Percentiles rank a stretch among this genome's conserved stretches.
These are phyloP conservation scores for Ganoderma sinense DNA, from an alignment of 1,284 basidiomycete species.

Conservation along the genomic window DNA sequence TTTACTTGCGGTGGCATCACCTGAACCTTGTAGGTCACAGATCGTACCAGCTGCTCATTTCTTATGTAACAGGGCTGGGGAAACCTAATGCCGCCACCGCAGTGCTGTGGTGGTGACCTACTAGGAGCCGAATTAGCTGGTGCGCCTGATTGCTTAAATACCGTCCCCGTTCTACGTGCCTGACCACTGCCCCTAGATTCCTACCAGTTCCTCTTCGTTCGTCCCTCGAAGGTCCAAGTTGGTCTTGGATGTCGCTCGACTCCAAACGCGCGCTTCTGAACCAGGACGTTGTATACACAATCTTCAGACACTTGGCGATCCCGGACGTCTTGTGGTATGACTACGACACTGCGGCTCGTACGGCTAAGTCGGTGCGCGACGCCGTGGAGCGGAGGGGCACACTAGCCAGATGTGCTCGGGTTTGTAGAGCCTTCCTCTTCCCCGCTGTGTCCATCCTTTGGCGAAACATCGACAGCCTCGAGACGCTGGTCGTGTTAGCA, in stretches of 20 bases:
- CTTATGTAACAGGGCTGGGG: not conserved
- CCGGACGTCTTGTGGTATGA: slow-evolving; percentile 5
- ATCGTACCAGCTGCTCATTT: not conserved
- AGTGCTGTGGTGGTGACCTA: not conserved
- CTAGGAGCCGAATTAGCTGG: not conserved
- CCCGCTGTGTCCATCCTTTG: slow-evolving; percentile 8
- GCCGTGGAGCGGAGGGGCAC: not conserved
- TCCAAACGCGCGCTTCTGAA: not conserved
- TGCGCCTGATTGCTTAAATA: not conserved
- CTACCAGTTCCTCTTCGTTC: not conserved
- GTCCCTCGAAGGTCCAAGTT: not conserved
- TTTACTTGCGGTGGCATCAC: not conserved
- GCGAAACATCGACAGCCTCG: slow-evolving; percentile 7
- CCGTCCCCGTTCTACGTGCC: not conserved
- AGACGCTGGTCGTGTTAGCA: not conserved
- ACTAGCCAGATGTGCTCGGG: slow-evolving; percentile 9
- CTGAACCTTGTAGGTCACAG: not conserved
- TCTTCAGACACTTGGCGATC: slow-evolving; percentile 6
- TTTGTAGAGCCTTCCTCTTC: slow-evolving; percentile 11
- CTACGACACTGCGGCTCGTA: not conserved
- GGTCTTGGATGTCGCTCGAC: not conserved
- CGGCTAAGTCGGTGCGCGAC: not conserved
- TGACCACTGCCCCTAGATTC: not conserved
- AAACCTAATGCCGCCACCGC: not conserved
- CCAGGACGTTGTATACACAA: slow-evolving; percentile 13